phyloP scores from a whole-genome alignment of 2,329 filamentous ascomycete genomes.

The Diaporthe nobilis region DNA sequence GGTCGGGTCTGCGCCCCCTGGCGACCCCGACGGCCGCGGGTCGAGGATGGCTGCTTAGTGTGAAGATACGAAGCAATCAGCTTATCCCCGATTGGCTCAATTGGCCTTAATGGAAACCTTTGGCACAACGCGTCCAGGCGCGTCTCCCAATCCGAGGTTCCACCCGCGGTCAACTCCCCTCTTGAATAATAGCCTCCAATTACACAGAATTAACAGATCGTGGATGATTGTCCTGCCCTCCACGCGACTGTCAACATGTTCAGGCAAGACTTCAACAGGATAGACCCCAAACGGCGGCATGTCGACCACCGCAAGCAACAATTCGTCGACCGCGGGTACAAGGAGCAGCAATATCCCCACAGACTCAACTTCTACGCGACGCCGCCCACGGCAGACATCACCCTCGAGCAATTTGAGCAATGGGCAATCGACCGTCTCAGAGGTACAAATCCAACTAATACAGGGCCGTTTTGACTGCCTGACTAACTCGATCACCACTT shows the following conservation, averaged over 20 bases:
- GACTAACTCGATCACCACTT: constrained; percentile 42
- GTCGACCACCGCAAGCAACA: constrained; percentile 87
- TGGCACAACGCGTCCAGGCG: constrained; percentile 44
- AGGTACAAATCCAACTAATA: constrained; percentile 62
- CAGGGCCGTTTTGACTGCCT: background rate
- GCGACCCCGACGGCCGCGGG: background rate
- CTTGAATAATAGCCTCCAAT: background rate
- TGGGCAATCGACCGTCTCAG: constrained; percentile 96
- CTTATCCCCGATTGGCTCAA: constrained; percentile 39
- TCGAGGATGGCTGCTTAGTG: background rate
- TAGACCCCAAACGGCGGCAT: constrained; percentile 81
- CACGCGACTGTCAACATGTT: constrained; percentile 55
- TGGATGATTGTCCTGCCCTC: background rate
- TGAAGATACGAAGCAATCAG: constrained; percentile 6
- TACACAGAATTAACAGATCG: background rate
- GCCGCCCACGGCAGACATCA: constrained; percentile 93
- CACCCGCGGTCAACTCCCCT: constrained; percentile 30
- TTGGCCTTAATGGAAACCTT: constrained; percentile 43
- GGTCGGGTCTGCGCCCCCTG: constrained; percentile 18
- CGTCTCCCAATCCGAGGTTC: constrained; percentile 44
- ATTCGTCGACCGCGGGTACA: constrained; percentile 83
- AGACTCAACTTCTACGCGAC: constrained; percentile 93
- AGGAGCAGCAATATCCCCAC: constrained; percentile 84
- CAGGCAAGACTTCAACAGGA: constrained; percentile 65
- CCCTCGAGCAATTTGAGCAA: constrained; percentile 97